phyloP scores from a whole-genome alignment of 2,329 filamentous ascomycete species.

The Paecilomyces niveus region DNA sequence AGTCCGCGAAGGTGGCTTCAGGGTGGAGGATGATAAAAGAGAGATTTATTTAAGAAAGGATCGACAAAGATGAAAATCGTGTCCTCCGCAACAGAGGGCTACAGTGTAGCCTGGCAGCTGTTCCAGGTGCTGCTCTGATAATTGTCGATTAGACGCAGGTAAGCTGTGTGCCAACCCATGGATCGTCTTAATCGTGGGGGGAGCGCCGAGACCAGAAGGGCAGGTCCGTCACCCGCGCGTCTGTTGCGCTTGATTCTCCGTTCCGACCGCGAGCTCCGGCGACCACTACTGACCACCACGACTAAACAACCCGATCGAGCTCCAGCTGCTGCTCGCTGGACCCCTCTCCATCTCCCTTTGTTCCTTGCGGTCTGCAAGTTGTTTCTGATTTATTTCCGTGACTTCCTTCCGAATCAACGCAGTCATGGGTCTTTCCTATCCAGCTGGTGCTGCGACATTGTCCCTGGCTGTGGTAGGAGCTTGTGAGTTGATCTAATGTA shows the following conservation, averaged over 20 bases:
- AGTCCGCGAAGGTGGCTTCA: not conserved
- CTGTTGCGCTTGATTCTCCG: not conserved
- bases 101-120: not conserved
- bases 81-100: not conserved
- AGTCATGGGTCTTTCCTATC: conserved; percentile 66
- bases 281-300: not conserved
- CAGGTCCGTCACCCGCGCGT: not conserved
- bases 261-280: not conserved
- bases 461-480: conserved; percentile 67
- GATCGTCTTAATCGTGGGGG: not conserved
- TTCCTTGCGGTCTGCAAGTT: not conserved
- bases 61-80: not conserved
- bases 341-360: not conserved
- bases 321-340: not conserved
- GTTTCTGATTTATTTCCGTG: not conserved
- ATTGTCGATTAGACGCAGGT: not conserved
- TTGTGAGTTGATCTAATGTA: conserved; percentile 51
- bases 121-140: not conserved
- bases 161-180: not conserved
- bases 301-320: not conserved
- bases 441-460: conserved; percentile 59
- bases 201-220: not conserved
- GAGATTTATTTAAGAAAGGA: not conserved
- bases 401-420: conserved; percentile 10
- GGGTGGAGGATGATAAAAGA: not conserved